These are phyloP conservation scores for Scedosporium apiospermum DNA, from an alignment of 2,329 filamentous ascomycete genomes.

Conservation along the genomic window DNA sequence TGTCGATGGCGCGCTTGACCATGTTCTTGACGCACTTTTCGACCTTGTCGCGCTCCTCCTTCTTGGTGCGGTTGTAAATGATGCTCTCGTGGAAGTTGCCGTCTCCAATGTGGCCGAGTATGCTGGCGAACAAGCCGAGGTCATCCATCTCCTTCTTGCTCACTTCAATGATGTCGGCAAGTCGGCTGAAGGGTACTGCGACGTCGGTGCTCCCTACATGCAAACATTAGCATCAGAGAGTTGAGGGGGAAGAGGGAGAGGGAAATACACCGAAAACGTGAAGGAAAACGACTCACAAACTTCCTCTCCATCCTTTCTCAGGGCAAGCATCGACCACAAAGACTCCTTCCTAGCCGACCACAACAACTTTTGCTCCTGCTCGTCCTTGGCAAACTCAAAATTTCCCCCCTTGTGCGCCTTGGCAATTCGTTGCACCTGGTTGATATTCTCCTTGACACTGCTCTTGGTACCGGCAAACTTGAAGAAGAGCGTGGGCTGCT, in stretches of 20 bases:
- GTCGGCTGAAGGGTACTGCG: slow-evolving; percentile 66
- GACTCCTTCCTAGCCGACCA: slow-evolving; percentile 78
- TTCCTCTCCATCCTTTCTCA: slow-evolving; percentile 56
- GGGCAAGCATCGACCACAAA: slow-evolving; percentile 72
- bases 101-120: slow-evolving; percentile 84
- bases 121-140: slow-evolving; percentile 75
- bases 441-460: slow-evolving; percentile 70
- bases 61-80: slow-evolving; percentile 67
- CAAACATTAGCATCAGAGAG: background rate
- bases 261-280: background rate
- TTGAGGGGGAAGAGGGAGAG: background rate
- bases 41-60: slow-evolving; percentile 63
- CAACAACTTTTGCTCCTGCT: slow-evolving; percentile 61
- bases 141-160: slow-evolving; percentile 86
- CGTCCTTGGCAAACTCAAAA: slow-evolving; percentile 69
- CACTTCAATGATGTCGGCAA: slow-evolving; percentile 68
- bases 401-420: slow-evolving; percentile 51
- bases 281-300: slow-evolving; percentile 49
- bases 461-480: slow-evolving; percentile 74
- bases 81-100: slow-evolving; percentile 94
- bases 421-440: slow-evolving; percentile 58
- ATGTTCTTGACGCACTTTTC: slow-evolving; percentile 80
- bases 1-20: slow-evolving; percentile 81
- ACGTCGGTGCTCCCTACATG: slow-evolving; percentile 68
- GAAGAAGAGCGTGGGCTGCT: slow-evolving; percentile 72